Evolutionary conservation across 768 basidiomycete species (phyloP), one percentile per base, ranked within the genome.

Genomic region (Exsudoporus frostii): DNA sequence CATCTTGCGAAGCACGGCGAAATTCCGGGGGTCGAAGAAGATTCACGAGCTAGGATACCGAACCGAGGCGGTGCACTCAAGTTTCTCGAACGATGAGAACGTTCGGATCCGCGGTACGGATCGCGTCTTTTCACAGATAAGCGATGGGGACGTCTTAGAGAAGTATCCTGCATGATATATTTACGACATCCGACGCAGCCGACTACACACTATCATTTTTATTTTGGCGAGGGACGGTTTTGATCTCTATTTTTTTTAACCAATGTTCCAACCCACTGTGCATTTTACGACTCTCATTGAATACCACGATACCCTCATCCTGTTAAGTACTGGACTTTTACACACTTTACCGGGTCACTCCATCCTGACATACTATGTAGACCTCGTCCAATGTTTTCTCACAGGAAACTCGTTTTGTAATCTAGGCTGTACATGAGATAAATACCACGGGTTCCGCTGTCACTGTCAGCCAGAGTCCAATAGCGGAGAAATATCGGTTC

Each of bases 1-100:
- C 84, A 90, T 59, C 82, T 90, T 53, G 68, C 76, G 44, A 81
- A 80, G 58, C 79, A 76, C 54, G 88, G 88, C 13, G 88, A 90
- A 68, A 86, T 88, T 53, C 82, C 86, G 37, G 84, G 79, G 25
- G 84, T 86, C 10, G 68, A 67, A 46, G 83, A 90, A 55, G 83
- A 89, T 66, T 63, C 74, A 34, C 79, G 84, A 25, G 84, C 87
- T 8, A 70, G 68, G 52, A 51, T 65, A 20, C 47, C 59, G 29
- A 60, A 45, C 25, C 47, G 50, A 44, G 40, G 41, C 14, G 22
- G 45, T 45, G 24, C 41, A 20, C 39, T 45, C 51, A 53, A 52
- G 7, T 56, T 61, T 58, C 44, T 63, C 17, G 70, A 65, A 29
- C 70, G 69, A 38, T 70, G 63, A 71, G 58, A 57, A 59, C 25